Conservation (phyloP, 2,329 filamentous ascomycete species). For the Botrytis deweyae region DNA sequence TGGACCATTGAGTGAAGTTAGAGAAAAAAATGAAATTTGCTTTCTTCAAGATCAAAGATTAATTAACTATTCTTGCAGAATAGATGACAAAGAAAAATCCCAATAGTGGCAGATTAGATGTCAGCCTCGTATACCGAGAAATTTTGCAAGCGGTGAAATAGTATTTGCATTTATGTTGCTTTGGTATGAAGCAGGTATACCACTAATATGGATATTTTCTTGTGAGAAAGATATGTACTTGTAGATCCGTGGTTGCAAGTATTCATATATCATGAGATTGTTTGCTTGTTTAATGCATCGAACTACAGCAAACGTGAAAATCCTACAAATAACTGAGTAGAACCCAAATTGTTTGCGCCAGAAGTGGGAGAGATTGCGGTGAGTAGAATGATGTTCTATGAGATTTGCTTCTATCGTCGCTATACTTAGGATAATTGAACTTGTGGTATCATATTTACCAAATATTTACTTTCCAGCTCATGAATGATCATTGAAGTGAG, state of each 20-base stretch:
- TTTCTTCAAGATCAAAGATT: not conserved
- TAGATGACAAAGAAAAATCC: accelerated
- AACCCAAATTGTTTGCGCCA: not conserved
- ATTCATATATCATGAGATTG: not conserved
- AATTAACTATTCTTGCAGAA: not conserved
- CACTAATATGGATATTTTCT: not conserved
- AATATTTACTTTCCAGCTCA: not conserved
- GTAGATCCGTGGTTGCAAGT: not conserved
- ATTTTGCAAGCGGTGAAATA: not conserved
- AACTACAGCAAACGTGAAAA: not conserved
- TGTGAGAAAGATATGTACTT: not conserved
- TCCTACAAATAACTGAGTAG: not conserved
- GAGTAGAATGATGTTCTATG: not conserved
- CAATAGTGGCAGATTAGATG: not conserved
- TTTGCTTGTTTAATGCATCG: not conserved
- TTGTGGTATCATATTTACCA: not conserved
- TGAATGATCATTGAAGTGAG: not conserved
- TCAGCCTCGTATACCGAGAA: too few species aligned
- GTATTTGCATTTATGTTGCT: not conserved
- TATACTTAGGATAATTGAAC: not conserved
- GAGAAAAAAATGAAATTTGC: not conserved
- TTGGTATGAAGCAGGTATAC: not conserved
- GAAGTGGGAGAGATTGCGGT: not conserved
- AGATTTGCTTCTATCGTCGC: not conserved
- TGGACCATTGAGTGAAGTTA: not conserved